Conservation (phyloP, 1,139 yeast genomes). For the Zygosaccharomyces sapae region DNA sequence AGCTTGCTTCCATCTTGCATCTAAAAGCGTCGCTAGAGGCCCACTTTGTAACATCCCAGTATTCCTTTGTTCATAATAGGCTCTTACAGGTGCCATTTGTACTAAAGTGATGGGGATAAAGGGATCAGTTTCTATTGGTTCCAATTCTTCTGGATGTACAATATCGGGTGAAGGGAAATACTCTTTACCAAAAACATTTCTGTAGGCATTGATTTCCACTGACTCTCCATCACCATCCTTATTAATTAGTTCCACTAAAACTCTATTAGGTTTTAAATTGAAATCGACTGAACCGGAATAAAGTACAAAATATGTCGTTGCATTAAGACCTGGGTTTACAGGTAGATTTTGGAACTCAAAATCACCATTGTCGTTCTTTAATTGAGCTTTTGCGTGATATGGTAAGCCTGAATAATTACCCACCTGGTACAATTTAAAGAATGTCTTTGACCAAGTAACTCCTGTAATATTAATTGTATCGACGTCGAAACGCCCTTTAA, state of each 20-base stretch:
- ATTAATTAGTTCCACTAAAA: slow-evolving; percentile 27
- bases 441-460: slow-evolving; percentile 23
- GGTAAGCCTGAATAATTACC: slow-evolving; percentile 22
- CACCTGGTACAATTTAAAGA: slow-evolving; percentile 30
- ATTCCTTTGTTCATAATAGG: slow-evolving; percentile 34
- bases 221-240: slow-evolving; percentile 18
- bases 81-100: slow-evolving; percentile 33
- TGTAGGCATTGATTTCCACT: slow-evolving; percentile 23
- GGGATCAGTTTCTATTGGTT: slow-evolving; percentile 22
- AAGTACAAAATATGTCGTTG: slow-evolving; percentile 30
- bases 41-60: slow-evolving; percentile 36
- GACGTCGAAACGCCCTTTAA: slow-evolving; percentile 26
- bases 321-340: slow-evolving; percentile 24
- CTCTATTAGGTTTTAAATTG: slow-evolving; percentile 35
- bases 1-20: slow-evolving; percentile 39
- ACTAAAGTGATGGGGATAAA: slow-evolving; percentile 27
- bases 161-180: slow-evolving; percentile 35
- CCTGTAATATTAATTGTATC: slow-evolving; percentile 21
- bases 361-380: slow-evolving; percentile 26
- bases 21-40: slow-evolving; percentile 36
- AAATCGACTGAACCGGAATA: slow-evolving; percentile 31
- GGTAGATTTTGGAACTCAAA: slow-evolving; percentile 32
- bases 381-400: slow-evolving; percentile 16
- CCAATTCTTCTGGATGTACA: slow-evolving; percentile 31
- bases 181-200: slow-evolving; percentile 35